These are phyloP conservation scores for Cenchrus americanus DNA, from an alignment of 176 grass and related monocot genomes.

Conservation along the genomic window DNA sequence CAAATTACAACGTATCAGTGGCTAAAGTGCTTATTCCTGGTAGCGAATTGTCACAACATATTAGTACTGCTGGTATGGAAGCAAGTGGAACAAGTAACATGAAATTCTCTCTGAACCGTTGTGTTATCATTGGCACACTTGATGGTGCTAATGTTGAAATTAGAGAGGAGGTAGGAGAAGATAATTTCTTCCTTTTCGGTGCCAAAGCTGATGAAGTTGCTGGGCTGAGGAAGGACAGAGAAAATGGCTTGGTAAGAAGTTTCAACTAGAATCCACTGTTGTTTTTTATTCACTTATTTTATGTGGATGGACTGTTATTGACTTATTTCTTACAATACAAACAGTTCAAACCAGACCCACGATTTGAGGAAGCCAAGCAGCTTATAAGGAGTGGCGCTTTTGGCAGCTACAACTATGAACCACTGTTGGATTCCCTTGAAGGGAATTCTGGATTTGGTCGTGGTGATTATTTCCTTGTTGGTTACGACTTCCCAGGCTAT, in stretches of 20 bases:
- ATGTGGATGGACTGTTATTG: constrained; percentile 36
- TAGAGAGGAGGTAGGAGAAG: constrained; percentile 92
- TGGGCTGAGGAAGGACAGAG: constrained; percentile 87
- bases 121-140: constrained; percentile 93
- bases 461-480: constrained; percentile 99
- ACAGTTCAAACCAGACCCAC: constrained; percentile 94
- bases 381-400: constrained; percentile 78
- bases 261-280: neutral
- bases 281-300: constrained; percentile 16
- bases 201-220: constrained; percentile 92
- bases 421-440: constrained; percentile 95
- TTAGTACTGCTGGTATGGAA: constrained; percentile 99
- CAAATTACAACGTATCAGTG: constrained; percentile 98
- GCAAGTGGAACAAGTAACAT: constrained; percentile 99
- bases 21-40: constrained; percentile 98
- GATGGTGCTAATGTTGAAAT: constrained; percentile 99
- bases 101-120: constrained; percentile 98
- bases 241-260: constrained; percentile 75
- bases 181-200: constrained; percentile 99
- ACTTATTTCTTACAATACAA: constrained; percentile 31
- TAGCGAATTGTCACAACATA: constrained; percentile 92
- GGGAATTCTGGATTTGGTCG: constrained; percentile 91
- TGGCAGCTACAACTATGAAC: constrained; percentile 79
- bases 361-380: constrained; percentile 93
- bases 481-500: constrained; percentile 94